phyloP scores from a whole-genome alignment of 345 rosid species.

The Salix udensis region DNA sequence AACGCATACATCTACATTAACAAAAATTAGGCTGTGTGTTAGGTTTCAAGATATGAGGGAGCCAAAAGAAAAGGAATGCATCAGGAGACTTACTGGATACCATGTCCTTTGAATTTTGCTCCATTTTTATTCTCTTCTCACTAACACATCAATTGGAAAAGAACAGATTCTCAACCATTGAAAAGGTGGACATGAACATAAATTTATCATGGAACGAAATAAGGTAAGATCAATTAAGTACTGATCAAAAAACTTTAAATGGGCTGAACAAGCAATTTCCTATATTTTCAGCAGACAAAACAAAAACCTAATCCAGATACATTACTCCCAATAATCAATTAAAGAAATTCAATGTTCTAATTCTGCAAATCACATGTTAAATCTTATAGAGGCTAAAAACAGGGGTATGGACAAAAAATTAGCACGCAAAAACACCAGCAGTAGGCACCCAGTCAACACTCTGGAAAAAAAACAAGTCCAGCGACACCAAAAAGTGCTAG shows the following conservation, averaged over 20 bases:
- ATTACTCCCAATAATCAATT: neutral
- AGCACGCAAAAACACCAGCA: neutral
- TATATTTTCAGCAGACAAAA: neutral
- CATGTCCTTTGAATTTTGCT: slow-evolving; percentile 31
- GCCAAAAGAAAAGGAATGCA: slow-evolving; percentile 7
- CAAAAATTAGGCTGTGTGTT: neutral
- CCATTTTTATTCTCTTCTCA: slow-evolving; percentile 45
- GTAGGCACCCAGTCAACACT: neutral
- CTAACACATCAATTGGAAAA: slow-evolving; percentile 5
- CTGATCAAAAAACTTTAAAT: neutral
- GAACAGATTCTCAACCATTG: neutral
- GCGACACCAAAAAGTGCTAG: neutral
- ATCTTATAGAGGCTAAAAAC: neutral
- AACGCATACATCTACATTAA: neutral
- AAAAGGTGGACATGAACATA: neutral
- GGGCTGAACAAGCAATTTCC: neutral
- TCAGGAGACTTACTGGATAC: slow-evolving; percentile 30
- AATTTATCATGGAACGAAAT: neutral
- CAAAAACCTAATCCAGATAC: neutral
- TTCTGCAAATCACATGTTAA: neutral
- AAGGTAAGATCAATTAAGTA: neutral
- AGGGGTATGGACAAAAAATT: neutral
- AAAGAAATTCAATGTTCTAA: neutral
- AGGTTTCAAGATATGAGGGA: neutral
- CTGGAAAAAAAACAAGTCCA: neutral